Percentiles rank a stretch among this genome's conserved stretches.
phyloP scores from a whole-genome alignment of 805 yeast genomes.

The Starmera caribaea region DNA sequence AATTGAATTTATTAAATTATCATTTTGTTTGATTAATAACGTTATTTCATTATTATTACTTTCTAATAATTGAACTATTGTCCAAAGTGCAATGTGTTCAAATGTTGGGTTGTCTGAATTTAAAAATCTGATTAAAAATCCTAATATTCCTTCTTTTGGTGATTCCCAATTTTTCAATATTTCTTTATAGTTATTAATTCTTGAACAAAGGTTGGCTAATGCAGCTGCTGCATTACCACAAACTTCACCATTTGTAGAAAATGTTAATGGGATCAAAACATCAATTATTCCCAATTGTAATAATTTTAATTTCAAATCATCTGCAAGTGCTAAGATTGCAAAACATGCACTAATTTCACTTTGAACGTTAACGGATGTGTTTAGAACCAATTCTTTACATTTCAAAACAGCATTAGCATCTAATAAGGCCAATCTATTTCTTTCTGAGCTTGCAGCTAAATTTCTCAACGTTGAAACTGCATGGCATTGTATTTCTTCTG shows the following conservation, averaged over 20 bases:
- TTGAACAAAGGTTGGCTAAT: constrained; percentile 86
- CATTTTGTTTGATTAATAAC: constrained; percentile 45
- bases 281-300: constrained; percentile 78
- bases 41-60: constrained; percentile 60
- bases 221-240: constrained; percentile 99
- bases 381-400: constrained; percentile 78
- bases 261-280: constrained; percentile 86
- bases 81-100: constrained; percentile 98
- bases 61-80: constrained; percentile 85
- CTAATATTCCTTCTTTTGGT: constrained; percentile 79
- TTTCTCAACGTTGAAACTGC: constrained; percentile 94
- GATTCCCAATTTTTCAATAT: constrained; percentile 70
- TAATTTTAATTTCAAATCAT: constrained; percentile 79
- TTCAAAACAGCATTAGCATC: constrained; percentile 95
- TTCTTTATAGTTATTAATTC: constrained; percentile 74
- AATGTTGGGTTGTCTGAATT: constrained; percentile 84
- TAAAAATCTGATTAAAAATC: constrained; percentile 73
- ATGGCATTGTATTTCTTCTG: constrained; percentile 96
- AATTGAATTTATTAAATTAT: constrained; percentile 43
- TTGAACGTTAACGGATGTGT: constrained; percentile 86
- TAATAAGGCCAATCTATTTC: constrained; percentile 81
- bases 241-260: constrained; percentile 82
- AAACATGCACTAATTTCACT: constrained; percentile 95
- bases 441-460: constrained; percentile 90
- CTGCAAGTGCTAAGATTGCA: constrained; percentile 94